Base-by-base conservation (phyloP, 352 stramenopile genomes). In the Globisporangium solare region DNA sequence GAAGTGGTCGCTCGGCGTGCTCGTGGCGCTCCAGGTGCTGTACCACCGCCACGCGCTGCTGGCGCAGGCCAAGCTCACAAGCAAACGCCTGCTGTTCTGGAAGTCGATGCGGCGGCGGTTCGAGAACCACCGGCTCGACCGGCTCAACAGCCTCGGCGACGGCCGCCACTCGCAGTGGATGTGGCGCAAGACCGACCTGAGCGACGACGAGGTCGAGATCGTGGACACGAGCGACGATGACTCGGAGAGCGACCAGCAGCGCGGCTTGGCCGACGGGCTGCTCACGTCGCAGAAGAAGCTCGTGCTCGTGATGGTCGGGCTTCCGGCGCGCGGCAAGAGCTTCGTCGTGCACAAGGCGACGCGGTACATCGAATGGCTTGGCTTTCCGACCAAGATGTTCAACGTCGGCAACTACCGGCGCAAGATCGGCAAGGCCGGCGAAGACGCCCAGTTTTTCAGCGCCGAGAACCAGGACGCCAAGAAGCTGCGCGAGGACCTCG, bases 351-450 rank as follows among this genome's bases (percentile, higher is more conserved):
- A 96, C 54, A 98, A 98, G 67, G 74, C 97, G 6, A 76, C 89
- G 55, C 84, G 85, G 46, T 98, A 98, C 70, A 83, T 97, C n/a
- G 83, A 90, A 59, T 98, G 93, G 93, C 66, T 94, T 22, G 92
- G 93, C 8, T 88, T 82, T 37, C 75, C 86, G 35, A 97, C 87
- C 51, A 88, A 88, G 61, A 95, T 98, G 49, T 98, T 98, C 63
- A 98, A 98, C 60, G 95, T 98, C 11, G 95, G 95, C 58, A 92
- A 97, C 54, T 88, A 97, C 66, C 88, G 95, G 6, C 88, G 95
- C 18, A 71, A 90, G 67, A 60, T 86, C 21, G 78, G 79, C 58
- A 83, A 83, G 45, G 74, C 73, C 18, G 82, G 85, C 41, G 70
- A 89, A 67, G 71, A 86, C 67, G 69, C 79, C n/a, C 67, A 64